These are phyloP conservation scores for Ophiocordyceps australis DNA, from an alignment of 2,329 filamentous ascomycete genomes.

Conservation along the genomic window DNA sequence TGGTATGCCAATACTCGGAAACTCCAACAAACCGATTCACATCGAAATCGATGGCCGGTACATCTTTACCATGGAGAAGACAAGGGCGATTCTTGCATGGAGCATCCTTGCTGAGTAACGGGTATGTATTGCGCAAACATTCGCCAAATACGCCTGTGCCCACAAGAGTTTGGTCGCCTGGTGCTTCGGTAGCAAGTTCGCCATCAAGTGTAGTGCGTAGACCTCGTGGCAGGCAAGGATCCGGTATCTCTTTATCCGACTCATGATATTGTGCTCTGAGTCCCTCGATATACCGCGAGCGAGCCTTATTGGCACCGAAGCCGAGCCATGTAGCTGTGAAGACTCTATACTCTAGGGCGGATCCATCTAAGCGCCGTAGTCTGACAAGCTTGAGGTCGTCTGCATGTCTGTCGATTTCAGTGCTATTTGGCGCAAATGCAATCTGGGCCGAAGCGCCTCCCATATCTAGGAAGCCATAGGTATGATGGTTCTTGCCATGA, in stretches of 20 bases:
- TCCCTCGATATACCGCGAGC: conserved; percentile 63
- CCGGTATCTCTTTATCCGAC: conserved; percentile 51
- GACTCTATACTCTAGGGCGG: conserved; percentile 62
- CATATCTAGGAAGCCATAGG: conserved; percentile 97
- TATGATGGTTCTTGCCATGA: conserved; percentile 79
- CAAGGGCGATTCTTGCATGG: conserved; percentile 73
- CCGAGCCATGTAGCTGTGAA: conserved; percentile 96
- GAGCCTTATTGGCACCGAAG: conserved; percentile 90
- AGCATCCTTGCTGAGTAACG: conserved; percentile 75
- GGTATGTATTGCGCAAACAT: conserved; percentile 66
- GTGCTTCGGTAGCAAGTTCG: conserved; percentile 17
- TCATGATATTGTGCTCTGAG: conserved; percentile 48
- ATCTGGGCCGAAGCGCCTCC: conserved; percentile 95
- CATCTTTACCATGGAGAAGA: conserved; percentile 77
- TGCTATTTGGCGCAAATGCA: conserved; percentile 86
- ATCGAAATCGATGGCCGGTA: conserved; percentile 89
- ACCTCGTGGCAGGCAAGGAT: conserved; percentile 76
- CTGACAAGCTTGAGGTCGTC: conserved; percentile 77
- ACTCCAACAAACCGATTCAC: conserved; percentile 97
- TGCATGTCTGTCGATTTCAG: conserved; percentile 76
- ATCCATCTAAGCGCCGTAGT: conserved; percentile 66
- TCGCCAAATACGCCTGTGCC: conserved; percentile 80
- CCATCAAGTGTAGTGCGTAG: conserved; percentile 60
- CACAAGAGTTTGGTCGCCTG: conserved; percentile 36
- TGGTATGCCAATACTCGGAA: conserved; percentile 98